Conservation (phyloP, 2,329 filamentous ascomycete species). For the Tolypocladium capitatum region DNA sequence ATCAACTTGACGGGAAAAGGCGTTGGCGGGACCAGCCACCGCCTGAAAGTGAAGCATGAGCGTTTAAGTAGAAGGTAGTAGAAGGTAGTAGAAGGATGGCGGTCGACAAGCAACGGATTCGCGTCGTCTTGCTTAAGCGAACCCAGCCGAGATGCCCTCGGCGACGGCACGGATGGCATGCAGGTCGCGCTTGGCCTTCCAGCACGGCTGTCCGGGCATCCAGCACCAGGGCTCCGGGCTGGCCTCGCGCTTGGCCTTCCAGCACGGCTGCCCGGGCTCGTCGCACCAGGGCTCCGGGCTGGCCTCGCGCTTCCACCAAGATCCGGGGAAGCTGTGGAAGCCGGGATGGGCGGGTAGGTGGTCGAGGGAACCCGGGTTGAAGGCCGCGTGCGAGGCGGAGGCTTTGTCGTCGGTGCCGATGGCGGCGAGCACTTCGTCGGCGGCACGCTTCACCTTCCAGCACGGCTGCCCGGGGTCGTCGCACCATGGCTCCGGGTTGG, state of each 20-base stretch:
- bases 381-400: constrained; percentile 12
- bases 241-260: not conserved
- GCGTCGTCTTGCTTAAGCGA: constrained; percentile 10
- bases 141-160: constrained; percentile 12
- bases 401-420: constrained; percentile 13
- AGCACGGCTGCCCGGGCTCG: constrained; percentile 9
- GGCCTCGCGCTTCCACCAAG: constrained; percentile 14
- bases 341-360: constrained; percentile 10
- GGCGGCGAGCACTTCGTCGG: constrained; percentile 21
- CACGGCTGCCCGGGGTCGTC: constrained; percentile 14
- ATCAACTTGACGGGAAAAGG: not conserved
- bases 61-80: not conserved
- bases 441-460: constrained; percentile 22
- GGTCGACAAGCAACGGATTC: not conserved
- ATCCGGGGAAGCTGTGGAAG: not conserved
- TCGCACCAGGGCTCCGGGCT: constrained; percentile 5
- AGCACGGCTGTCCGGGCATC: constrained; percentile 24
- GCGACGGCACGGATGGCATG: constrained; percentile 13
- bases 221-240: constrained; percentile 16
- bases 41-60: not conserved
- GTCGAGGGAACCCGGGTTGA: constrained; percentile 10
- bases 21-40: not conserved
- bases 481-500: constrained; percentile 5
- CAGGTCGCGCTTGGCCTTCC: constrained; percentile 21
- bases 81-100: not conserved